A percentile compares a stretch with the other conserved stretches of the same genome.
Evolutionary conservation across 768 basidiomycete genomes (phyloP).

Genomic region (Amanita molliuscula): DNA sequence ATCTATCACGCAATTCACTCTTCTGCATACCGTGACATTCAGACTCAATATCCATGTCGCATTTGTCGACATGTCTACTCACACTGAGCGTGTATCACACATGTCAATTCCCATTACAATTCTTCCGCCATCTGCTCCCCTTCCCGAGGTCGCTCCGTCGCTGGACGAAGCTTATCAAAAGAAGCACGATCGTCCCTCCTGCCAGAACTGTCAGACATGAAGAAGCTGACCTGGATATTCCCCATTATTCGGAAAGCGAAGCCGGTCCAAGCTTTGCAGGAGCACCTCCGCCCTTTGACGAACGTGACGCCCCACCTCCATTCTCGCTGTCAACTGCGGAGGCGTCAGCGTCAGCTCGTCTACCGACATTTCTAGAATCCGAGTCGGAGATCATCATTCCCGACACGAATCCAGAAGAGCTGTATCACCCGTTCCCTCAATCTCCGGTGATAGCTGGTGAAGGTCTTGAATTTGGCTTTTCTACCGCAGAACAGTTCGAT

Average conservation of each 20-base stretch:
- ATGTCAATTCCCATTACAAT: constrained; percentile 62
- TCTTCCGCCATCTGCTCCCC: constrained; percentile 66
- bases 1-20: constrained; percentile 70
- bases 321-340: constrained; percentile 47
- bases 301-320: constrained; percentile 72
- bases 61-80: constrained; percentile 62
- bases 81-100: constrained; percentile 57
- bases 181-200: constrained; percentile 82
- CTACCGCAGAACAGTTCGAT: constrained; percentile 64
- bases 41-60: constrained; percentile 62
- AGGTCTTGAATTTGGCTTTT: constrained; percentile 71
- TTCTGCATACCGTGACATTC: constrained; percentile 80
- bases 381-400: constrained; percentile 71
- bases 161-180: constrained; percentile 74
- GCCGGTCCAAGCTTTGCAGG: constrained; percentile 67
- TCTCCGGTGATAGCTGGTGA: constrained; percentile 50
- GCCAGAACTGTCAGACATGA: constrained; percentile 58
- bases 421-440: constrained; percentile 20
- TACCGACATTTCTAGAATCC: constrained; percentile 75
- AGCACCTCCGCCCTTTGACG: constrained; percentile 80
- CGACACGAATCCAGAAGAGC: constrained; percentile 26
- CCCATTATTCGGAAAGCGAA: constrained; percentile 59
- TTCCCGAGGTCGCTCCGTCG: constrained; percentile 65
- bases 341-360: constrained; percentile 45
- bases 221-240: constrained; percentile 49